Evolutionary conservation across 371 early-diverging fungal species (phyloP).

Genomic region (Mucor velutinosus): DNA sequence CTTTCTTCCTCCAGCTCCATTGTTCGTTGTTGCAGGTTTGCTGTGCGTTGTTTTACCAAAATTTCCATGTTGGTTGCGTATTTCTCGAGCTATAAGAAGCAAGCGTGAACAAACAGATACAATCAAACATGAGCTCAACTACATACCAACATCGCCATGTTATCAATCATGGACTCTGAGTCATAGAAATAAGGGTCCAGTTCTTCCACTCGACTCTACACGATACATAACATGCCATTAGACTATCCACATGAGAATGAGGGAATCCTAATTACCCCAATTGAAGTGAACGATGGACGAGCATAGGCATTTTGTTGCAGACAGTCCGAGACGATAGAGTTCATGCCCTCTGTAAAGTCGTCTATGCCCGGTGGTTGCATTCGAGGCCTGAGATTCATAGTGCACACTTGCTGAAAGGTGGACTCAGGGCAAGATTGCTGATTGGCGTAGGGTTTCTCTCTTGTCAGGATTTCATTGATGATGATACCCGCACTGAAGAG

Average conservation of each 20-base stretch:
- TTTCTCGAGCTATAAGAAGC: slow-evolving; percentile 39
- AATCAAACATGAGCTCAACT: background rate
- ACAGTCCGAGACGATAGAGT: slow-evolving; percentile 39
- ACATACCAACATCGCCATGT: slow-evolving; percentile 51
- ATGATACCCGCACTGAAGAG: slow-evolving; percentile 43
- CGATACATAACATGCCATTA: background rate
- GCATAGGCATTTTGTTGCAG: slow-evolving; percentile 18
- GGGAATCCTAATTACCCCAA: slow-evolving; percentile 20
- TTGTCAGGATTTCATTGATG: slow-evolving; percentile 54
- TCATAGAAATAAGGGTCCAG: slow-evolving; percentile 47
- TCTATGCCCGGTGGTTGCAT: slow-evolving; percentile 29
- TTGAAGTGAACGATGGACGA: slow-evolving; percentile 41
- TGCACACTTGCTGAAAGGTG: slow-evolving; percentile 30
- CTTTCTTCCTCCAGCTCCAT: slow-evolving; percentile 54
- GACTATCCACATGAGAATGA: background rate
- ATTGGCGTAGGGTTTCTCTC: slow-evolving; percentile 36
- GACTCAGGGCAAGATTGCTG: background rate
- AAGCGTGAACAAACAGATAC: background rate
- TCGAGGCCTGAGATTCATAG: slow-evolving; percentile 27
- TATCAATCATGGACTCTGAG: slow-evolving; percentile 49
- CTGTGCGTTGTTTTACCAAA: slow-evolving; percentile 48
- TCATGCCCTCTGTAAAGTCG: slow-evolving; percentile 45
- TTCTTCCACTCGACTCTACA: slow-evolving; percentile 39
- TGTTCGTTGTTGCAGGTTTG: slow-evolving; percentile 52
- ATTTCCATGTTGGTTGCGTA: slow-evolving; percentile 60